Conservation (phyloP, 176 grass and related monocot genomes). For the Oryza coarctata region DNA sequence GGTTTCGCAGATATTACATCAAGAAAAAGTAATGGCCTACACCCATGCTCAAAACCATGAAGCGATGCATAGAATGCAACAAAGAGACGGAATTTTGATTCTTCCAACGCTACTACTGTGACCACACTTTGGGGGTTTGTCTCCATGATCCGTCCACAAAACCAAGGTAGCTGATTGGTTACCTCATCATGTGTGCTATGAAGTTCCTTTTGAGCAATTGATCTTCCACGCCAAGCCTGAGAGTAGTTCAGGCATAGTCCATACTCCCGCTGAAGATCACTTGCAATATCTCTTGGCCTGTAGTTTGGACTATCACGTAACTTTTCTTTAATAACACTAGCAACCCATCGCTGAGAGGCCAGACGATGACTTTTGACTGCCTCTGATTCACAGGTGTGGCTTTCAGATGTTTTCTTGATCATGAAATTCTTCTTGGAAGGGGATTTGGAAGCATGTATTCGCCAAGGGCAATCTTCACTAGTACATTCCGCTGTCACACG, state of each 20-base stretch:
- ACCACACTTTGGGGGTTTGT: constrained; percentile 93
- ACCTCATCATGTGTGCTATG: constrained; percentile 78
- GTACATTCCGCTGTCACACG: constrained; percentile 88
- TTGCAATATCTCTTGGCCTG: constrained; percentile 90
- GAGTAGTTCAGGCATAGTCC: constrained; percentile 86
- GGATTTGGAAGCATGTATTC: constrained; percentile 84
- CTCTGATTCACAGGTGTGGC: constrained; percentile 82
- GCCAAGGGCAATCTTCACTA: constrained; percentile 78
- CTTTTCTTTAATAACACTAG: constrained; percentile 98
- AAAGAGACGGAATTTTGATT: constrained; percentile 86
- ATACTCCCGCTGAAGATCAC: constrained; percentile 81
- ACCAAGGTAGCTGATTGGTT: constrained; percentile 82
- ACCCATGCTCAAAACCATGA: constrained; percentile 90
- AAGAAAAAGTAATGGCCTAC: constrained; percentile 84
- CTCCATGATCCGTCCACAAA: constrained; percentile 75
- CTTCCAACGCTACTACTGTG: constrained; percentile 63
- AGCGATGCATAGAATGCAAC: constrained; percentile 80
- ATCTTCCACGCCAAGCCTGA: constrained; percentile 93
- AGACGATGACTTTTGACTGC: constrained; percentile 72
- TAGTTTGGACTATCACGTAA: constrained; percentile 83
- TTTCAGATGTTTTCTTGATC: constrained; percentile 92
- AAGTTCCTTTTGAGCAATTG: constrained; percentile 89
- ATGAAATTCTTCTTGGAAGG: constrained; percentile 74
- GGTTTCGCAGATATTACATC: constrained; percentile 74
- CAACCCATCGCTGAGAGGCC: constrained; percentile 89